Conservation (phyloP, 1,284 basidiomycete species). For the Abortiporus biennis region DNA sequence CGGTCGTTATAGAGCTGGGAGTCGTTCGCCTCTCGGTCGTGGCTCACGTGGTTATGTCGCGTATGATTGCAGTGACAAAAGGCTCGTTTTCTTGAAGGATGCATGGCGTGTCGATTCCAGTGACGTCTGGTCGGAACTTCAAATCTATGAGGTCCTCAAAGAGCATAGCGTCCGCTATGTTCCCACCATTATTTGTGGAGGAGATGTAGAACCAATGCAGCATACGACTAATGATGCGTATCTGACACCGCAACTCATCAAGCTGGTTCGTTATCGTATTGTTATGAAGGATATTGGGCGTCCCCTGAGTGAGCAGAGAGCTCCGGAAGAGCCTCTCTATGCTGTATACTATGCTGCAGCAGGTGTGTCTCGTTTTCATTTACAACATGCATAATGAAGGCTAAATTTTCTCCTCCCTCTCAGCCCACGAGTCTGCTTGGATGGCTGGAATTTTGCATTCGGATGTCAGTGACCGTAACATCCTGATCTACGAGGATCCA, state of each 20-base stretch:
- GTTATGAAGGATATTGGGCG: background rate
- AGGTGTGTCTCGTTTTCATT: no score
- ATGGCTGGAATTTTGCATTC: background rate
- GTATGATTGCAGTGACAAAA: background rate
- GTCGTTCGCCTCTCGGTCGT: background rate
- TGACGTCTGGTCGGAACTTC: background rate
- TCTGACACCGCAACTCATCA: background rate
- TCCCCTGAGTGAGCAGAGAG: no score
- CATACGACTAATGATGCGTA: background rate
- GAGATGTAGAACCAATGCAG: background rate
- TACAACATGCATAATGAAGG: no score
- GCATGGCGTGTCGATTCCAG: background rate
- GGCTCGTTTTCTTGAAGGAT: background rate
- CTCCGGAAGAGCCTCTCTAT: no score
- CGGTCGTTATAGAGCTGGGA: background rate
- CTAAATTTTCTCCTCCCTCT: no score
- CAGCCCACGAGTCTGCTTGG: no score
- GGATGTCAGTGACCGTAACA: slow-evolving; percentile 1
- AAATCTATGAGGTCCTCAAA: background rate
- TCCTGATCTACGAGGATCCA: background rate
- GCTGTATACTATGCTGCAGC: no score
- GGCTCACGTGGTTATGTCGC: background rate
- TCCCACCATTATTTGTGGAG: background rate
- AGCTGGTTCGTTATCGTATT: background rate
- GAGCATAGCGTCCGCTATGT: background rate